phyloP scores from a whole-genome alignment of 2,329 filamentous ascomycete genomes.

The Calonectria hongkongensis region DNA sequence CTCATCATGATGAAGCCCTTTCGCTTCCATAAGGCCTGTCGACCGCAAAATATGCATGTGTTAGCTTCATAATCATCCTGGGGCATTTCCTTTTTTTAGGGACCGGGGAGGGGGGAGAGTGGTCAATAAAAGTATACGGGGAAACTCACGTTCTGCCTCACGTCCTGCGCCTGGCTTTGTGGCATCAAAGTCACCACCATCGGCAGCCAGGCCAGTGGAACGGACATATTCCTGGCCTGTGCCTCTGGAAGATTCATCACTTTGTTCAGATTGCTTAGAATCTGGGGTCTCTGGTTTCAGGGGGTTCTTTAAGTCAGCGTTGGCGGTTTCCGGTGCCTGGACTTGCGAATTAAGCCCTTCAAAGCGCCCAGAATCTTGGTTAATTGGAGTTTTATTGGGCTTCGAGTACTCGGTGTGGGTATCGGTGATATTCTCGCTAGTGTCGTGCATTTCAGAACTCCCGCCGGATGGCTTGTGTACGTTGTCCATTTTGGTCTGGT shows the following conservation, averaged over 20 bases:
- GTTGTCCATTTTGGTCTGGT: background rate
- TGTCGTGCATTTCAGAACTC: constrained; percentile 55
- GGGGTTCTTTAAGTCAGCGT: constrained; percentile 34
- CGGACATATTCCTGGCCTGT: constrained; percentile 76
- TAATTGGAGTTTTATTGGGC: constrained; percentile 50
- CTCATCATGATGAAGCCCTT: constrained; percentile 53
- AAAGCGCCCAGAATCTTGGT: constrained; percentile 51
- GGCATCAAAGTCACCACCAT: constrained; percentile 82
- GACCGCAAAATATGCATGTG: background rate
- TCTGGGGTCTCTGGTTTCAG: constrained; percentile 24
- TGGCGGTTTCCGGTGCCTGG: constrained; percentile 60
- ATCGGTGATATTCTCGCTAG: constrained; percentile 46
- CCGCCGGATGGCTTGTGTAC: background rate
- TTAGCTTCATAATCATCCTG: constrained; percentile 22
- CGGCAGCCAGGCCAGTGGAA: constrained; percentile 75
- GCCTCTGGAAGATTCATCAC: constrained; percentile 60
- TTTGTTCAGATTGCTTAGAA: constrained; percentile 34
- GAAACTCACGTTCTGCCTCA: constrained; percentile 78
- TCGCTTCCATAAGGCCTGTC: constrained; percentile 60
- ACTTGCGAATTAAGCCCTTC: constrained; percentile 67
- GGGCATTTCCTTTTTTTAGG: too few species aligned
- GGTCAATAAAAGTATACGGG: background rate
- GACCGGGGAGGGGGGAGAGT: too few species aligned
- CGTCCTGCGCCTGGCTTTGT: constrained; percentile 77
- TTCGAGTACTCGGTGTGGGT: constrained; percentile 59